Evolutionary conservation across 768 basidiomycete genomes (phyloP).

Genomic region (Lentinus brumalis): DNA sequence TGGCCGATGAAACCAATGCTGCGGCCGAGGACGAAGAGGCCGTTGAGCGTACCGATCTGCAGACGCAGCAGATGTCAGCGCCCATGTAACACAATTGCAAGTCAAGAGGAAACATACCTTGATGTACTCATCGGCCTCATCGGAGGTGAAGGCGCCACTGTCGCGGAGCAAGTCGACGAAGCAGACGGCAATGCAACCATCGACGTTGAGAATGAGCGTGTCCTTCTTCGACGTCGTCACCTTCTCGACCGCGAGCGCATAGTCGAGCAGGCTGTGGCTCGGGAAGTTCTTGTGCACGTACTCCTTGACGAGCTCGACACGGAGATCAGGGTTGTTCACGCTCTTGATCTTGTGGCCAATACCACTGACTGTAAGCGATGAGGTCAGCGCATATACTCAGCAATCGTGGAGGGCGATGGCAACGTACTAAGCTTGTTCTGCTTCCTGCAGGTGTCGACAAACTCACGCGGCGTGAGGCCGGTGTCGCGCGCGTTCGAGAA

Average conservation of each 20-base stretch:
- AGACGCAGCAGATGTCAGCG: constrained; percentile 1
- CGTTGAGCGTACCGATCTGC: constrained; percentile 89
- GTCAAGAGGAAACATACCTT: constrained; percentile 46
- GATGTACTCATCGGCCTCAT: constrained; percentile 97
- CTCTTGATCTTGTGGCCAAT: constrained; percentile 99
- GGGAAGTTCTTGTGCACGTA: constrained; percentile 97
- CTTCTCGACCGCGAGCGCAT: constrained; percentile 95
- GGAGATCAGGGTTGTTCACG: constrained; percentile 92
- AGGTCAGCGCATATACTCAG: neutral
- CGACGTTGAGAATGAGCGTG: constrained; percentile 95
- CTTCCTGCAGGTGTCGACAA: constrained; percentile 92
- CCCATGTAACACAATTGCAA: neutral
- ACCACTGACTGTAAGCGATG: constrained; percentile 68
- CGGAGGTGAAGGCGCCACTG: constrained; percentile 90
- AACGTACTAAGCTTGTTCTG: constrained; percentile 88
- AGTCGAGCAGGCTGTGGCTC: constrained; percentile 88
- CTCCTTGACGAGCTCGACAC: constrained; percentile 93
- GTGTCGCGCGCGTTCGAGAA: constrained; percentile 91
- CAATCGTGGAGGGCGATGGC: neutral
- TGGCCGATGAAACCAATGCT: constrained; percentile 98
- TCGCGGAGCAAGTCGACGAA: constrained; percentile 94
- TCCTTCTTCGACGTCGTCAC: constrained; percentile 98
- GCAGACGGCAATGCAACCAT: constrained; percentile 93
- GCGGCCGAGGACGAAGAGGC: constrained; percentile 95
- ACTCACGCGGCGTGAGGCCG: constrained; percentile 95